phyloP scores from a whole-genome alignment of 495 filamentous ascomycete species.

The Sabuloglossum arenarium region DNA sequence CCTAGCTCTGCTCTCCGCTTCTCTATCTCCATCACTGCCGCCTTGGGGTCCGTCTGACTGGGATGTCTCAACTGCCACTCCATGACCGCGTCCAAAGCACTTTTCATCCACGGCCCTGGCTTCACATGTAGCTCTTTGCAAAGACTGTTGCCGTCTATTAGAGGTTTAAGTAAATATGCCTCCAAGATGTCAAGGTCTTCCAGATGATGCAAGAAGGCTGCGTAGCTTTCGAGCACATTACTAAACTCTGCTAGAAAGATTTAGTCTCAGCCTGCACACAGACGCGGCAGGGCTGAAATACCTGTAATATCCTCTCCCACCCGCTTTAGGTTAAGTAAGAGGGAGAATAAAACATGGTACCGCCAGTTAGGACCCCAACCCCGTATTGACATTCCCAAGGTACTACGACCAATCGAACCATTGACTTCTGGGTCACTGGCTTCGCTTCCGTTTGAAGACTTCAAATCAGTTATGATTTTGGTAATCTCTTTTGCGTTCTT shows the following conservation, averaged over 20 bases:
- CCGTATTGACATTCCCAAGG: constrained; percentile 59
- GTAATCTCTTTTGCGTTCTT: constrained; percentile 36
- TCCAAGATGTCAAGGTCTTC: constrained; percentile 28
- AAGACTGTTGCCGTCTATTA: constrained; percentile 47
- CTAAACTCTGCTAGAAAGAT: not conserved
- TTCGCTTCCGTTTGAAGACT: not conserved
- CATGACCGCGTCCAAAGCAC: constrained; percentile 48
- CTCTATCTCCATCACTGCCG: constrained; percentile 43
- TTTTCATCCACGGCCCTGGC: constrained; percentile 60
- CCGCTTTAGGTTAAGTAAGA: constrained; percentile 37
- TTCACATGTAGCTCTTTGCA: constrained; percentile 33
- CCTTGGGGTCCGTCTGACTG: constrained; percentile 31
- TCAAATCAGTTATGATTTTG: constrained; percentile 18
- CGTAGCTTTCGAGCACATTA: constrained; percentile 25
- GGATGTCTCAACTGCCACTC: constrained; percentile 78
- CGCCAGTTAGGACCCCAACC: constrained; percentile 56
- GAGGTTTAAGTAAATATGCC: constrained; percentile 29
- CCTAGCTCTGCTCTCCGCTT: constrained; percentile 26
- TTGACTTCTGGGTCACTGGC: not conserved
- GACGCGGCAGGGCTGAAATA: not conserved
- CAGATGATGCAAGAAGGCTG: constrained; percentile 32
- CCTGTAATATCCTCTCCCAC: not conserved
- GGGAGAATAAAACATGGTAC: constrained; percentile 44
- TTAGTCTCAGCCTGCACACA: not conserved
- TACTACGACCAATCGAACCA: constrained; percentile 18